Base-by-base conservation (phyloP, 2,329 filamentous ascomycete species). In the Trichoderma atroviride region DNA sequence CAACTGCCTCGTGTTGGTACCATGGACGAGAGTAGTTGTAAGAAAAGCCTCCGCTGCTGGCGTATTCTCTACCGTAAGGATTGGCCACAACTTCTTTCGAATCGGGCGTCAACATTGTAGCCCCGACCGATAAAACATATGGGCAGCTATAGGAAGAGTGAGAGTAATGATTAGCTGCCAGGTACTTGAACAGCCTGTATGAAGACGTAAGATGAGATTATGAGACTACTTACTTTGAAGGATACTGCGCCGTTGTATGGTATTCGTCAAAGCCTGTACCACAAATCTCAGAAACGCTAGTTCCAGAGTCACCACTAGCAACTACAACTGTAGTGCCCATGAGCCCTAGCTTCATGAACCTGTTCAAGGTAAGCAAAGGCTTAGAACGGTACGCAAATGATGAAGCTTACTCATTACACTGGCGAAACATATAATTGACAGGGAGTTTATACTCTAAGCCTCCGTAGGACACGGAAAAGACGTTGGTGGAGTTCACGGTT, bases 321-420 rank as follows among this genome's bases (percentile, higher is more conserved):
- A 31, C 29, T 14, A 64, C 29, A 40, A 64, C 13, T 4, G 61
- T 53, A 16, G 61, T 53, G 16, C 61, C 61, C 50, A 53, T 52
- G 31, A 64, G 61, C 27, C 43, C 40, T 2, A 64, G 61, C 27
- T 55, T 64, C 61, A 64, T 64, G 43, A 62, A 62, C 14, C 59
- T 62, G 47, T 10, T 19, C 16, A 19, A 14, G 14, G 11, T 52
- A 27, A 24, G 47, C 22, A 52, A 52, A 22, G 22, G 40, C 40
- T 22, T 52, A 4, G 3, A 22, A 22, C 11, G 11, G 24, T 11
- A 11, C 11, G 59, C 3, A 43, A 50, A 43, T 13, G 9, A 22
- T 33, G 29, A 47, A n/a, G 27, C 59, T 47, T 53, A 64, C 61
- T 64, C 61, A 14, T 64, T 55, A 19, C 61, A 64, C 24, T 64